A percentile compares a stretch with the other conserved stretches of the same genome.
Evolutionary conservation across 208 protist species (phyloP).

Genomic region (Acanthamoeba lenticulata): DNA sequence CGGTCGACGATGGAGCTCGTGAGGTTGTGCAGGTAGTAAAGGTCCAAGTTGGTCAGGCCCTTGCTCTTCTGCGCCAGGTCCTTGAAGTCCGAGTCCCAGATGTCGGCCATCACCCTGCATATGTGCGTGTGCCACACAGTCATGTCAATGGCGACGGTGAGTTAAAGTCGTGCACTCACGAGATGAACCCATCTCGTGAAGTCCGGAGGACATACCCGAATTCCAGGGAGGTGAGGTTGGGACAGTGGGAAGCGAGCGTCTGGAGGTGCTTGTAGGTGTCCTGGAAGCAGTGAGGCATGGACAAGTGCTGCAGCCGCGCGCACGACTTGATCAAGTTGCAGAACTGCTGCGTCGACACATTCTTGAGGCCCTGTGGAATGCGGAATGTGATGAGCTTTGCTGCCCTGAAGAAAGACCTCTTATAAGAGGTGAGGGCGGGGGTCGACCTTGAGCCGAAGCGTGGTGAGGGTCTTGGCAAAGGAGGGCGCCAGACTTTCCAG

Average conservation of each 20-base stretch:
- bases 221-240: conserved; percentile 23
- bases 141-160: too few relatives aligned
- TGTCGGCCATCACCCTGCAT: background rate
- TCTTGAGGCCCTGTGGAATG: background rate
- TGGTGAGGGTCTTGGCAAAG: conserved; percentile 3
- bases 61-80: background rate
- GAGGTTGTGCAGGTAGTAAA: conserved; percentile 59
- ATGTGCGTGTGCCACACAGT: too few relatives aligned
- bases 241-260: background rate
- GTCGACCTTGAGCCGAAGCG: conserved; percentile 19
- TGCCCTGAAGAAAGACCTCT: too few relatives aligned
- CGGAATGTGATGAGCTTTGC: too few relatives aligned
- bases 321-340: conserved; percentile 24
- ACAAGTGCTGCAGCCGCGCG: conserved; percentile 35
- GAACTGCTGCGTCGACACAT: conserved; percentile 3
- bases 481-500: background rate
- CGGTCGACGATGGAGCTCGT: conserved; percentile 28
- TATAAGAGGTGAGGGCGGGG: background rate
- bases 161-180: too few relatives aligned
- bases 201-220: conserved; percentile 13
- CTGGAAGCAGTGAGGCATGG: conserved; percentile 42
- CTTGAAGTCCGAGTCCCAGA: conserved; percentile 61
- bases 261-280: conserved; percentile 51
- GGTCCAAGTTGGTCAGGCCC: conserved; percentile 19
- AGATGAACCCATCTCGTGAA: too few relatives aligned